These are phyloP conservation scores for Lactifluus echinatus DNA, from an alignment of 768 basidiomycete species.

Conservation along the genomic window DNA sequence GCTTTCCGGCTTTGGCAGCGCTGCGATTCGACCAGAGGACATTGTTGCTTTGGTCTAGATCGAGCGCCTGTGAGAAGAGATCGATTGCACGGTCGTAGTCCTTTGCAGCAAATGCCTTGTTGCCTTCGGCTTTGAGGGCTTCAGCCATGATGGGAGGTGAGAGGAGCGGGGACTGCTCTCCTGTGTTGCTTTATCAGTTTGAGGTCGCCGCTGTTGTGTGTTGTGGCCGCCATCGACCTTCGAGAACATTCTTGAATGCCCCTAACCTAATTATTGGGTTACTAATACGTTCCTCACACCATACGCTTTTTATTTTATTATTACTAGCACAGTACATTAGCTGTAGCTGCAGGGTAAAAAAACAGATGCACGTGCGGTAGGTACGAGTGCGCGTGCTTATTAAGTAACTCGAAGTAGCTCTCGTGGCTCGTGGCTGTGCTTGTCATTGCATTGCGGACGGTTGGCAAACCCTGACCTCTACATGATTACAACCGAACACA, in stretches of 20 bases:
- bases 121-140: constrained; percentile 83
- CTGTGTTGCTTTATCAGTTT: not conserved
- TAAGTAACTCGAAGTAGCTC: no score
- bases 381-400: no score
- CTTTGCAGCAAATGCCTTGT: constrained; percentile 92
- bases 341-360: no score
- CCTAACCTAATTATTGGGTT: constrained; percentile 11
- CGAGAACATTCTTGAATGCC: constrained; percentile 15
- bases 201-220: not conserved
- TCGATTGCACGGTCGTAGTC: constrained; percentile 85
- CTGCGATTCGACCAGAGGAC: constrained; percentile 92
- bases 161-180: not conserved
- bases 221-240: not conserved
- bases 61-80: constrained; percentile 75
- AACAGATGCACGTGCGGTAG: no score
- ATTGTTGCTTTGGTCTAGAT: constrained; percentile 72
- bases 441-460: no score
- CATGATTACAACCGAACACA: no score
- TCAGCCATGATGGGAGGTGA: constrained; percentile 19
- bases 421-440: no score
- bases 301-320: no score
- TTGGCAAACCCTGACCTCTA: no score
- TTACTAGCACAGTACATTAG: not conserved
- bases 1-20: constrained; percentile 84
- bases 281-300: no score